A percentile compares a stretch with the other conserved stretches of the same genome.
Evolutionary conservation across 768 basidiomycete species (phyloP).

Genomic region (Psilocybe subaeruginosa): DNA sequence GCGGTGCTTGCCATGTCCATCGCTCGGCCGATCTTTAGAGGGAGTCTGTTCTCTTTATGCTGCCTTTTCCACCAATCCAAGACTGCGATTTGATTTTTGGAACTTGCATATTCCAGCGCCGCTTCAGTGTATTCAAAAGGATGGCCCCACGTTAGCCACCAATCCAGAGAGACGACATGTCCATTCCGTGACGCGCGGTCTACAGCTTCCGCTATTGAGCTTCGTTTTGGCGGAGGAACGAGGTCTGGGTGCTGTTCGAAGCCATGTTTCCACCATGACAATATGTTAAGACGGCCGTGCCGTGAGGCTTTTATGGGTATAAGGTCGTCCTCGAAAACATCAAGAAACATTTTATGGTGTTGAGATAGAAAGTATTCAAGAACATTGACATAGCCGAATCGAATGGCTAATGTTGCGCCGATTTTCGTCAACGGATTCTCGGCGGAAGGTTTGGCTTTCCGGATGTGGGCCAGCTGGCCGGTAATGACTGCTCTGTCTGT

Average conservation of each 20-base stretch:
- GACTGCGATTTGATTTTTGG: constrained; percentile 75
- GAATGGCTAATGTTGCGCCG: constrained; percentile 66
- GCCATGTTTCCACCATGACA: constrained; percentile 82
- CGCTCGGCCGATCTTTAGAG: constrained; percentile 80
- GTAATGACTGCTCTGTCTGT: constrained; percentile 77
- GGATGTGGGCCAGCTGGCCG: constrained; percentile 61
- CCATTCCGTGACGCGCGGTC: constrained; percentile 82
- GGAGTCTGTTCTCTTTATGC: constrained; percentile 46
- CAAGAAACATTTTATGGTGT: constrained; percentile 65
- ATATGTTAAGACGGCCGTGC: constrained; percentile 70
- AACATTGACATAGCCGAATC: constrained; percentile 78
- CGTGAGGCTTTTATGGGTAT: constrained; percentile 80
- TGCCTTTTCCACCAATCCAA: constrained; percentile 86
- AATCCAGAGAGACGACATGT: constrained; percentile 73
- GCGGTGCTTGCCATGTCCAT: constrained; percentile 87
- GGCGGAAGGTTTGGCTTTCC: constrained; percentile 56
- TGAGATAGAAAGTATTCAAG: constrained; percentile 73
- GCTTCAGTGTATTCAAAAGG: constrained; percentile 78
- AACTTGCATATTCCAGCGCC: constrained; percentile 78
- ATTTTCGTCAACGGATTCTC: constrained; percentile 66
- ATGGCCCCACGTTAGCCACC: constrained; percentile 76
- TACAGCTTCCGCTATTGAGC: constrained; percentile 68
- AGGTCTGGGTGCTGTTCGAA: constrained; percentile 63
- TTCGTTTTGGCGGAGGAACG: constrained; percentile 54
- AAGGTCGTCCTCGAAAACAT: constrained; percentile 64